Percentiles rank a stretch among this genome's conserved stretches.
These are phyloP conservation scores for Apiospora malaysiana DNA, from an alignment of 2,329 filamentous ascomycete genomes.

Conservation along the genomic window DNA sequence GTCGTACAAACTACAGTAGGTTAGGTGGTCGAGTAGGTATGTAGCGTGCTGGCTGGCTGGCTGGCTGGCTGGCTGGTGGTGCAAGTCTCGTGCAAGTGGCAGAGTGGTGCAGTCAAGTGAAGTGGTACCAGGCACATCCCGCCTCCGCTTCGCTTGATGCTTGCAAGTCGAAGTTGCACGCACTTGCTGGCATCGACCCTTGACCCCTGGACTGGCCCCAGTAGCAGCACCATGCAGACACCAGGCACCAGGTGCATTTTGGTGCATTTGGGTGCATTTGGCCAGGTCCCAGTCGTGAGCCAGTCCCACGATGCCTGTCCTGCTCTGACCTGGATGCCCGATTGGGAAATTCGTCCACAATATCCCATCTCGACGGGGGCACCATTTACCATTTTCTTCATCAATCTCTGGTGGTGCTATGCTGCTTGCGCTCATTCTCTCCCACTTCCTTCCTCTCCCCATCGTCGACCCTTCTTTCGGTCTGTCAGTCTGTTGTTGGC, in stretches of 20 bases:
- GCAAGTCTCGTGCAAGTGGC: background rate
- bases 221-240: too few relatives aligned
- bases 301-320: slow-evolving; percentile 8
- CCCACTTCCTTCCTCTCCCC: background rate
- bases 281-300: too few relatives aligned
- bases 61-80: background rate
- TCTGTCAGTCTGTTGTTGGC: slow-evolving; percentile 1
- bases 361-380: slow-evolving; percentile 18
- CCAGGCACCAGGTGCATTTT: too few relatives aligned
- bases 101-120: too few relatives aligned
- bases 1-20: too few relatives aligned
- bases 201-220: background rate
- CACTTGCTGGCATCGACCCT: background rate
- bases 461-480: slow-evolving; percentile 7
- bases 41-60: too few relatives aligned
- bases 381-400: slow-evolving; percentile 16
- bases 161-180: too few relatives aligned
- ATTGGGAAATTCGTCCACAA: slow-evolving; percentile 20
- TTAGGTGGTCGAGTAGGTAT: background rate
- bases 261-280: too few relatives aligned
- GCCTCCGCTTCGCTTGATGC: background rate
- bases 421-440: background rate
- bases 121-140: slow-evolving; percentile 12
- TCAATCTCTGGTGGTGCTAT: background rate
- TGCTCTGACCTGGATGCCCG: slow-evolving; percentile 9